A percentile compares a stretch with the other conserved stretches of the same genome.
These are phyloP conservation scores for Leptographium galeiforme DNA, from an alignment of 2,329 filamentous ascomycete genomes.

Conservation along the genomic window DNA sequence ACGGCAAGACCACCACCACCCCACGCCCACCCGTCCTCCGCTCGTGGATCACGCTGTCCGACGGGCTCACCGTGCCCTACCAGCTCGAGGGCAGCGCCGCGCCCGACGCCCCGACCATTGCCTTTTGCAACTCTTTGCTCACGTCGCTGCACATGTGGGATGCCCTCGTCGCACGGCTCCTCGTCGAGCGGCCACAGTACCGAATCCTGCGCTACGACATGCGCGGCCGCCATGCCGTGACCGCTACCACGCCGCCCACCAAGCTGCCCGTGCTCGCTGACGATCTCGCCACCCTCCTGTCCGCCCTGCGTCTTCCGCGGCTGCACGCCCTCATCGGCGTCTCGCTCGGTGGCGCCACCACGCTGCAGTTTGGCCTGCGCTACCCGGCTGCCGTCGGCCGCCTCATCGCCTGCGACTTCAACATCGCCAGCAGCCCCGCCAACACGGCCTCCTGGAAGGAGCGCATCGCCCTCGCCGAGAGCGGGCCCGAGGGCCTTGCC, in stretches of 20 bases:
- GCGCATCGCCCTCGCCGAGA: slow-evolving; percentile 54
- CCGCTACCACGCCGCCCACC: slow-evolving; percentile 33
- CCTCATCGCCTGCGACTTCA: slow-evolving; percentile 71
- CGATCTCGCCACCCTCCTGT: slow-evolving; percentile 54
- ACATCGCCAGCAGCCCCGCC: slow-evolving; percentile 53
- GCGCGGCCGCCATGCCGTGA: slow-evolving; percentile 49
- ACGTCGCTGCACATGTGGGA: slow-evolving; percentile 75
- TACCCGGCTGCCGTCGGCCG: slow-evolving; percentile 59
- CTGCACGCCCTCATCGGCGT: slow-evolving; percentile 61
- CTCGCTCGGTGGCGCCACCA: slow-evolving; percentile 67
- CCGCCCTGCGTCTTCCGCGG: slow-evolving; percentile 53
- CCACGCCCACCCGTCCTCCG: slow-evolving; percentile 41
- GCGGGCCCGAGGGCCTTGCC: slow-evolving; percentile 37
- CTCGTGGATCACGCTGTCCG: slow-evolving; percentile 51
- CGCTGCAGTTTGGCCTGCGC: slow-evolving; percentile 57
- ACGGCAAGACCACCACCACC: slow-evolving; percentile 41
- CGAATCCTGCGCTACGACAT: slow-evolving; percentile 66
- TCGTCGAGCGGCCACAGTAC: slow-evolving; percentile 45
- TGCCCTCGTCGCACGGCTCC: slow-evolving; percentile 50
- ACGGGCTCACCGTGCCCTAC: slow-evolving; percentile 59
- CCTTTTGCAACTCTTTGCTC: slow-evolving; percentile 70
- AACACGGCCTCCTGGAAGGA: slow-evolving; percentile 74
- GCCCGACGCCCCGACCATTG: slow-evolving; percentile 55
- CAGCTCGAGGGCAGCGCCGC: slow-evolving; percentile 59
- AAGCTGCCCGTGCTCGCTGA: slow-evolving; percentile 53